Conservation (phyloP, 2,329 filamentous ascomycete genomes). For the Arthrobotrys sinensis region DNA sequence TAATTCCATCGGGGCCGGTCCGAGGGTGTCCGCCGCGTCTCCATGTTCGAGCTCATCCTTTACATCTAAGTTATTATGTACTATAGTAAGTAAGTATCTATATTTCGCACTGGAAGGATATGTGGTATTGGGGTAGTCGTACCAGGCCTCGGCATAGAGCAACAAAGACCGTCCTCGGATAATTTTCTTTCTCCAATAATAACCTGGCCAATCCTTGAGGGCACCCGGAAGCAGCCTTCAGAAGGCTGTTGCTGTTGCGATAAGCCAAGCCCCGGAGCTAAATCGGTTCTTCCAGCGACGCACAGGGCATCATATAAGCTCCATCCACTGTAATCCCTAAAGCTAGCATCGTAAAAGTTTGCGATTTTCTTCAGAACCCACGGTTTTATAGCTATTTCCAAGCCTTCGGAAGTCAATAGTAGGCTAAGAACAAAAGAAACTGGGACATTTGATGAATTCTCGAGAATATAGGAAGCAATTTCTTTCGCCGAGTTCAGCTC, state of each 20-base stretch:
- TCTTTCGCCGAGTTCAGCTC: background rate
- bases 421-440: background rate
- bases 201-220: conserved; percentile 14
- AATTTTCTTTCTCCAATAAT: background rate
- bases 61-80: too few species aligned
- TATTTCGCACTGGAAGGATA: too few species aligned
- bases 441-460: background rate
- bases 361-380: background rate
- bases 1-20: background rate
- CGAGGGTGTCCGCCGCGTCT: too few species aligned
- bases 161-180: conserved; percentile 17
- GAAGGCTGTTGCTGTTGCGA: background rate
- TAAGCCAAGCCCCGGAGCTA: background rate
- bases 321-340: conserved; percentile 13
- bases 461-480: background rate
- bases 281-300: background rate
- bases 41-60: too few species aligned
- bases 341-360: background rate
- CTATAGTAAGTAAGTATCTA: too few species aligned
- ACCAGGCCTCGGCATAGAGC: background rate
- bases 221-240: background rate
- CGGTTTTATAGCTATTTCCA: background rate
- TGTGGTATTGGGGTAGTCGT: background rate
- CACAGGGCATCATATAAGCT: background rate
- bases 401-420: background rate